Evolutionary conservation across 352 stramenopile genomes (phyloP), one percentile per base, ranked within the genome.

Genomic region (Blastocystis sp.): DNA sequence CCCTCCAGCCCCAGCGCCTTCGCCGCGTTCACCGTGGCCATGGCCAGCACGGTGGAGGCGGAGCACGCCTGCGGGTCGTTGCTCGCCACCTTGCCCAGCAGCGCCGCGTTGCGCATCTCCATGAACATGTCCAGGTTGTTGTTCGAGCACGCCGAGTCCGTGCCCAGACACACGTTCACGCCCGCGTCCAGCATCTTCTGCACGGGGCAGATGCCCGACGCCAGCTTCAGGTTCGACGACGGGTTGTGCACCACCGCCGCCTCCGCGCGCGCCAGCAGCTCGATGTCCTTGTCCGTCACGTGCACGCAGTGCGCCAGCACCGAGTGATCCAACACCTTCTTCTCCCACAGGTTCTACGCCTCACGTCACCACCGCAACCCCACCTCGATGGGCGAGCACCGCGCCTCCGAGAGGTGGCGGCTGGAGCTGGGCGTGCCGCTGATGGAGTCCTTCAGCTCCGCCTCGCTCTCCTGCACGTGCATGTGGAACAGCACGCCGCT

Each of bases 21-120:
- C 38, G 93, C 93, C 48, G 93, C 93, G 84, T 96, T 95, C 62
- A 96, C 90, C 38, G 93, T 96, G 64, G 93, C 93, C 93, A 96
- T 95, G 78, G 92, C 90, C 45, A 96, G 65, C 5, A 89, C 90
- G 10, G 67, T 89, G 0, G 41, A 17, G 14, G 88, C 88, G n/a
- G 64, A 45, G 48, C 84, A 59, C 92, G 88, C 77, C 52, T 90
- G 93, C 86, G 92, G 91, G 52, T 88, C 62, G 38, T 92, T 91
- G 17, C 91, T 91, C 76, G 94, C 90, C 23, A 89, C 92, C 91
- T 96, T 96, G 82, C 92, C 93, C 28, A 96, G 76, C n/a, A 95
- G 91, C 2, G 93, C 92, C 5, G 93, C 92, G 67, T 95, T 89
- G 89, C 95, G 95, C 92, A 95, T 95, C 90, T 96, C 93, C 11